phyloP scores from a whole-genome alignment of 306 rosid genomes.

The Quercus variabilis region DNA sequence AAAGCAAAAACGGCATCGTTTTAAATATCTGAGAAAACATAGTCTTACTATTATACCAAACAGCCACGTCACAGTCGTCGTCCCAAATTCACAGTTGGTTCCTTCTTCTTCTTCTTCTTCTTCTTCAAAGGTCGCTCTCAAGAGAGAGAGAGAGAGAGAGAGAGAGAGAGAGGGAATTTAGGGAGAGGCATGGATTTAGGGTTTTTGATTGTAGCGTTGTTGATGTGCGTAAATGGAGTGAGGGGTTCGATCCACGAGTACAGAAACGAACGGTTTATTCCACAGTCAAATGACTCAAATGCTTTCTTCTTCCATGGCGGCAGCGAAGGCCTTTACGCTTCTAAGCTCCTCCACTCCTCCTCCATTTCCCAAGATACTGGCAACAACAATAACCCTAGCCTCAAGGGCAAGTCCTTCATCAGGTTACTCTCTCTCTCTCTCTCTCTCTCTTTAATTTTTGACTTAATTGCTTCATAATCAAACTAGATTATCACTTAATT shows the following conservation, averaged over 20 bases:
- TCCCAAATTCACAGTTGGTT: too few relatives aligned
- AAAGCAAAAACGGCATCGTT: too few relatives aligned
- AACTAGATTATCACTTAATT: background rate
- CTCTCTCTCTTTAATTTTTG: background rate
- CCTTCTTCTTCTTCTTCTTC: too few relatives aligned
- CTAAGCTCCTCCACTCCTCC: constrained; percentile 37
- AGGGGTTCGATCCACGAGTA: constrained; percentile 76
- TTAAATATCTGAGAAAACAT: too few relatives aligned
- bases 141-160: too few relatives aligned
- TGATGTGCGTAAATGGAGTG: constrained; percentile 2
- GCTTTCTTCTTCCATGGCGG: constrained; percentile 99
- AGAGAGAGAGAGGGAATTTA: too few relatives aligned
- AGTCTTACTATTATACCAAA: too few relatives aligned
- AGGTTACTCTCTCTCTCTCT: constrained; percentile 27
- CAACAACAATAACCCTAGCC: constrained; percentile 16
- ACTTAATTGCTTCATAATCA: background rate
- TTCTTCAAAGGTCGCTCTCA: too few relatives aligned
- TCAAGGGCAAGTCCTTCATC: constrained; percentile 66
- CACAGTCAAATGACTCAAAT: constrained; percentile 72
- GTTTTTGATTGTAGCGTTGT: background rate
- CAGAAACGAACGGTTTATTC: constrained; percentile 50
- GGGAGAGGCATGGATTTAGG: constrained; percentile 1
- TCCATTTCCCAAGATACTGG: constrained; percentile 1
- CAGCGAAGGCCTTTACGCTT: constrained; percentile 74
- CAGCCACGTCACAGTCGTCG: too few relatives aligned